Evolutionary conservation across 2,329 filamentous ascomycete species (phyloP), one percentile per base, ranked within the genome.

Genomic region (Curvularia sp.): DNA sequence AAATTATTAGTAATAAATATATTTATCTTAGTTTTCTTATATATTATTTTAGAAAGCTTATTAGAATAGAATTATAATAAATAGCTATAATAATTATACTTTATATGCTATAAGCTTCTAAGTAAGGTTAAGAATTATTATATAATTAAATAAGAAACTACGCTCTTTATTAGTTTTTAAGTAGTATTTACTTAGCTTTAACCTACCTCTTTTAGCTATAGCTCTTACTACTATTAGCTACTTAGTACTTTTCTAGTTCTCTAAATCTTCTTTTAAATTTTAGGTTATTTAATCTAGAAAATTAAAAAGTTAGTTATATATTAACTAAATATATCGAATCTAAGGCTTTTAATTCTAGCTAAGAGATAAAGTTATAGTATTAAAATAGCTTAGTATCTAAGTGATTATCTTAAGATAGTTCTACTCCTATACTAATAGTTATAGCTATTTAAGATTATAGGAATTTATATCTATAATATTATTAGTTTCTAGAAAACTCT

Each of bases 31-130:
- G 3, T 7, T 1, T 0, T 25, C 30, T 8, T 25, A 48, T 5
- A 3, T 49, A 23, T 32, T 43, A 25, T 42, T 7, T 21, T 43
- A 42, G 3, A 42, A 3, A 13, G n/a, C 15, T 23, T 25, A 23
- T 57, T 51, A 34, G 34, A 49, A 36, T 30, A 43, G 34, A 41
- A 21, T 2, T 53, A 43, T 49, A 49, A 57, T 57, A 53, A 57
- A 39, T 49, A 49, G 21, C 43, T 57, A 45, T 57, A 45, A 57
- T 53, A 48, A n/a, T n/a, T n/a, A 53, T 57, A 57, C 46, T 19
- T 57, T 39, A 32, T 57, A 57, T 10, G 19, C 36, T 23, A 28
- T 53, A 45, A 49, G 45, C 30, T 57, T 57, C 13, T 45, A 23
- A 9, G 13, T 42, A 36, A 32, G 43, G n/a, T 57, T 18, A 5